A percentile compares a stretch with the other conserved stretches of the same genome.
Conservation (phyloP, 1,284 basidiomycete genomes). For the Trametes polyzona region DNA sequence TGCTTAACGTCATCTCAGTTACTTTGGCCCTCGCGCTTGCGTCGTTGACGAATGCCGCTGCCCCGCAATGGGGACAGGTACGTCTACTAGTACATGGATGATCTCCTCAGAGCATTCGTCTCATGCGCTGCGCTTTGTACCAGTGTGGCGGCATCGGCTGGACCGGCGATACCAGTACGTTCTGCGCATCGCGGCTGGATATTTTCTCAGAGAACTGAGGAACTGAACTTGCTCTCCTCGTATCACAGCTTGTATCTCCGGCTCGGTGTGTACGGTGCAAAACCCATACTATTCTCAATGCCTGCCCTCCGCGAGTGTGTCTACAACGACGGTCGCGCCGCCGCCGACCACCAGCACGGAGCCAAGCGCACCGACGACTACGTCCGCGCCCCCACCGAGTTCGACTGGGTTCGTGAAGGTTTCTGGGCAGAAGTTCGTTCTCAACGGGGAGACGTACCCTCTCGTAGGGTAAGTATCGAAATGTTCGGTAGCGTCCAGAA, state of each 20-base stretch:
- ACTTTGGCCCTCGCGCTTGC: slow-evolving; percentile 31
- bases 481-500: not conserved
- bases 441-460: slow-evolving; percentile 54
- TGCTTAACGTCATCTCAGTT: slow-evolving; percentile 28
- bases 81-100: not conserved
- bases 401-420: slow-evolving; percentile 54
- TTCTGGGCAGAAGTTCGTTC: slow-evolving; percentile 52
- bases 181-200: not conserved
- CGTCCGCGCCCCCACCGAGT: slow-evolving; percentile 18
- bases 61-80: slow-evolving; percentile 35
- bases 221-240: too few species aligned
- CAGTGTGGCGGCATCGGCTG: slow-evolving; percentile 39
- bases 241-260: slow-evolving; percentile 33
- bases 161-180: slow-evolving; percentile 34
- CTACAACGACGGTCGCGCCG: slow-evolving; percentile 23
- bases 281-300: slow-evolving; percentile 47
- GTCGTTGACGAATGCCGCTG: slow-evolving; percentile 27
- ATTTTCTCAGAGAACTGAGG: not conserved
- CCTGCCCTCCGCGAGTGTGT: slow-evolving; percentile 34
- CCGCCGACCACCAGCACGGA: slow-evolving; percentile 28
- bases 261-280: slow-evolving; percentile 32
- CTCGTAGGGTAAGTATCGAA: slow-evolving; percentile 46
- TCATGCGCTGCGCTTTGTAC: not conserved
- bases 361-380: slow-evolving; percentile 30
- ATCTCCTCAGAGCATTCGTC: too few species aligned